These are phyloP conservation scores for Poterioochromonas sp. DNA, from an alignment of 352 stramenopile genomes.

Conservation along the genomic window DNA sequence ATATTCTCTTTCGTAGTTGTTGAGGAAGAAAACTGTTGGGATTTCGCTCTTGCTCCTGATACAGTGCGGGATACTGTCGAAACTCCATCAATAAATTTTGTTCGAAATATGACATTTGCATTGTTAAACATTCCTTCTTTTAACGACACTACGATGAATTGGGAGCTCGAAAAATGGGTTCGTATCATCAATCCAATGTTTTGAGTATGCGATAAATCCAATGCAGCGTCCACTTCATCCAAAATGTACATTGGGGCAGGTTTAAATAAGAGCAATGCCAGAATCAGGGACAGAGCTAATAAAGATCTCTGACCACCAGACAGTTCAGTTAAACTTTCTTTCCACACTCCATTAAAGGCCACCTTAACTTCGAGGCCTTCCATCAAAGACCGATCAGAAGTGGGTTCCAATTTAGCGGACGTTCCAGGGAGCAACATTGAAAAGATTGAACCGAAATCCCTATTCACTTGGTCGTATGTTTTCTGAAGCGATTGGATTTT, in stretches of 20 bases:
- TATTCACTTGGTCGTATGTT: conserved; percentile 97
- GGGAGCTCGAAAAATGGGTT: conserved; percentile 95
- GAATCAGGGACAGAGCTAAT: conserved; percentile 95
- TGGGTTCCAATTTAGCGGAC: conserved; percentile 92
- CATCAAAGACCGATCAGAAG: conserved; percentile 64
- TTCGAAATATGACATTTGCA: conserved; percentile 99
- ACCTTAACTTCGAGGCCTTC: conserved; percentile 96
- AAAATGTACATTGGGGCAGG: conserved; percentile 99
- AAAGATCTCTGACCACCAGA: conserved; percentile 96
- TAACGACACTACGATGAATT: conserved; percentile 99
- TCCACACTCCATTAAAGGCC: conserved; percentile 97
- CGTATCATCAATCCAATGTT: conserved; percentile 99
- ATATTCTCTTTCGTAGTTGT: too few species aligned
- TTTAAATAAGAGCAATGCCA: conserved; percentile 97
- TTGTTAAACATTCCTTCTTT: conserved; percentile 99
- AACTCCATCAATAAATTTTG: conserved; percentile 99
- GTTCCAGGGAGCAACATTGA: conserved; percentile 92
- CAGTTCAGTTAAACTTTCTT: conserved; percentile 96
- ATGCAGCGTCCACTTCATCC: conserved; percentile 96
- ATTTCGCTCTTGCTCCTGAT: not conserved
- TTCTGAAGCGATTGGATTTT: conserved; percentile 90
- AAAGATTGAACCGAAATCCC: conserved; percentile 99
- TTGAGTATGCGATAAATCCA: conserved; percentile 98
- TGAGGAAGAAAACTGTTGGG: too few species aligned
- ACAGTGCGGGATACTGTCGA: conserved; percentile 91